Base-by-base conservation (phyloP, 2,329 filamentous ascomycete genomes). In the Drechslera avenae region DNA sequence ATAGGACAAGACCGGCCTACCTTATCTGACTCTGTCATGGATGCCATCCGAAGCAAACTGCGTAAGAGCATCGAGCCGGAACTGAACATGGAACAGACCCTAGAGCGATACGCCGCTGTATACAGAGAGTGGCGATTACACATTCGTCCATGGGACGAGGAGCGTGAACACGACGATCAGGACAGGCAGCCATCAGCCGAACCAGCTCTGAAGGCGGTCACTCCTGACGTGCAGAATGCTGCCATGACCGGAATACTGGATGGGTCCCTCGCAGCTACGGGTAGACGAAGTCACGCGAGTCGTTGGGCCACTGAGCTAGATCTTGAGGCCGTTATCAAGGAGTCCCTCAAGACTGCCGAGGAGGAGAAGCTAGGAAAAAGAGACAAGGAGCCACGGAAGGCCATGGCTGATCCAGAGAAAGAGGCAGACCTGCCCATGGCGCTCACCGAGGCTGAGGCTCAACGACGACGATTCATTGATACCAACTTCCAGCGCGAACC, bases 361-460 rank as follows among this genome's bases (percentile, higher is more conserved):
- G 86, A 87, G 56, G 88, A 90, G 64, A 81, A 84, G 28, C 81
- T 84, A 51, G 87, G 90, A 59, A 84, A 87, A 39, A 86, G 89
- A 36, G 77, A 79, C 23, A 73, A 70, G 14, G 77, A 79, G 44
- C 83, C 83, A 28, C 82, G 85, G 58, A 85, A 87, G 66, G 85
- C 88, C 46, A 86, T 87, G 65, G 86, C 86, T 51, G 86, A 89
- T 54, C 88, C 84, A 57, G 87, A 89, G 36, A 91, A 89, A 66
- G 90, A 93, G 69, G 90, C 90, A 0, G 79, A 82, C 3, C 84
- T 93, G 39, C 89, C 89, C 0, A 78, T 85, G 49, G 88, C 91
- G 81, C 82, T 85, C 76, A 82, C 81, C 7, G 76, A 80, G 8
- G 80, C 86, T 45, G 83, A 88, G 54, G 83, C 81, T 44, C 74